Base-by-base conservation (phyloP, 1,139 yeast species). In the Wickerhamomyces sp. region DNA sequence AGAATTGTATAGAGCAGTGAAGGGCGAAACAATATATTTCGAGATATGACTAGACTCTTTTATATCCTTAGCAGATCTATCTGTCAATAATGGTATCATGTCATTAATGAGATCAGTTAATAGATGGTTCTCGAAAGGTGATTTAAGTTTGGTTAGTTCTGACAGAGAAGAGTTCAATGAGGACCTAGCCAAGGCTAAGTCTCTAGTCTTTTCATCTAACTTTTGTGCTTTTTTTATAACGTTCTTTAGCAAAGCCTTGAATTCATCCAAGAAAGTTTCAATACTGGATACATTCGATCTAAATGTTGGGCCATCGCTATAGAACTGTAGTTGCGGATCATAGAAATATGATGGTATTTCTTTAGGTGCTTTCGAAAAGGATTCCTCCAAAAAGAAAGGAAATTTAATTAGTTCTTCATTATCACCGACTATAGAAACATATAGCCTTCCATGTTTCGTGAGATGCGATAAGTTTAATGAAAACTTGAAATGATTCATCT, bases 191-290 rank as follows among this genome's bases (percentile, higher is more conserved):
- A 51, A 36, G 0, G 55, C 55, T 12, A 47, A 14, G 20, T 43
- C 44, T 26, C 54, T 41, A 7, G 47, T 34, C 3, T 41, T 34
- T 27, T 48, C 54, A 28, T 51, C 54, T n/a, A 50, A 21, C 1
- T 42, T 32, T 28, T 49, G 50, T 1, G 51, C 39, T 36, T 43
- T 51, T 26, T 44, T 49, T n/a, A 48, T 42, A 7, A 47, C 26
- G 4, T 35, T 30, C 22, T 45, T 51, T 22, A 51, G 18, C 3
- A 40, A 30, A 2, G 38, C 18, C 27, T 39, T 42, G 6, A 49
- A 36, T 0, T 36, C 21, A 1, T 20, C 19, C 3, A 46, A 22
- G 5, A 33, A 31, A 5, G 38, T 33, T 21, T 52, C 54, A 4
- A 47, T 39, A 3, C 18, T 28, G 1, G 38, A 9, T 1, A 46